A percentile compares a stretch with the other conserved stretches of the same genome.
phyloP scores from a whole-genome alignment of 768 basidiomycete genomes.

The Kwoniella botswanensis region DNA sequence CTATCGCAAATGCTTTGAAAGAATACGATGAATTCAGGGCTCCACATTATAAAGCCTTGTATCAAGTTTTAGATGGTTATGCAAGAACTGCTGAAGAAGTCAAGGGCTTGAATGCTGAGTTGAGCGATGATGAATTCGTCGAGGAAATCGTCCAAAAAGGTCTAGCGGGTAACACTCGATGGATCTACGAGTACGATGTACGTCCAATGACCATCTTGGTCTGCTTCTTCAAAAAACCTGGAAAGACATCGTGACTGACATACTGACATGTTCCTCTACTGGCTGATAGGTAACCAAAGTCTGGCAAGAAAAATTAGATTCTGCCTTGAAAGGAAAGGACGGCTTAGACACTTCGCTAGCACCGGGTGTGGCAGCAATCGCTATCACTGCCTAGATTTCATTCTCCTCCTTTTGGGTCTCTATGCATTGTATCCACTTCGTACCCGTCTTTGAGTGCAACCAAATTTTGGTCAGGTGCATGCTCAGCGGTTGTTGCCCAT shows the following conservation, averaged over 20 bases:
- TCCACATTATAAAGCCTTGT: conserved; percentile 18
- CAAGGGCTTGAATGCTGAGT: not conserved
- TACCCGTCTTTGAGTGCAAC: not conserved
- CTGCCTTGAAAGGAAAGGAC: conserved; percentile 2
- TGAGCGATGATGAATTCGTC: conserved; percentile 14
- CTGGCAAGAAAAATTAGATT: conserved; percentile 8
- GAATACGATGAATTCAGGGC: conserved; percentile 14
- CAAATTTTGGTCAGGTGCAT: not conserved
- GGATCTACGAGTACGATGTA: conserved; percentile 18
- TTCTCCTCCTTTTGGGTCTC: not conserved
- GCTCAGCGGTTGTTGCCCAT: too few species aligned
- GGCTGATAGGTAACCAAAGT: conserved; percentile 5
- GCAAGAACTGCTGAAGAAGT: conserved; percentile 12
- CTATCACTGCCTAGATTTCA: not conserved
- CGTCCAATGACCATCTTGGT: not conserved
- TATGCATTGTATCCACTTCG: not conserved
- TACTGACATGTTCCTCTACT: not conserved
- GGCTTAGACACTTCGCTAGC: not conserved
- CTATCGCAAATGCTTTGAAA: conserved; percentile 3
- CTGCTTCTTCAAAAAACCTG: not conserved
- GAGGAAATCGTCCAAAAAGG: conserved; percentile 13
- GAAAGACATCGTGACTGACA: not conserved
- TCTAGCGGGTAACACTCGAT: conserved; percentile 10
- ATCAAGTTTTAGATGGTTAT: conserved; percentile 13
- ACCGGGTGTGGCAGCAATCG: not conserved